phyloP scores from a whole-genome alignment of 148 eudicot genomes.

The Hydrangea macrophylla region DNA sequence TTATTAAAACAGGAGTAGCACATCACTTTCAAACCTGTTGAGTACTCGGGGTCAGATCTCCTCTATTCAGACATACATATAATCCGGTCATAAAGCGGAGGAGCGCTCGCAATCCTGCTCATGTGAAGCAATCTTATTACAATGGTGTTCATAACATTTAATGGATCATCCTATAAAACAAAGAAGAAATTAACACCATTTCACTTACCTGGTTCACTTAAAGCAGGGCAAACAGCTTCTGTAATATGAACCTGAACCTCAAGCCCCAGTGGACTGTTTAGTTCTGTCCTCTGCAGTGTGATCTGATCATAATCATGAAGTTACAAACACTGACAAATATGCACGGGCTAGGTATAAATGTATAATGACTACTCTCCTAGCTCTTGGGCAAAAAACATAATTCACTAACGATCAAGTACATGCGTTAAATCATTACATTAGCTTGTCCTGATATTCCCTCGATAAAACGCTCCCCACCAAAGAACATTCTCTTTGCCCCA shows the following conservation, averaged over 20 bases:
- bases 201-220: slow-evolving; percentile 90
- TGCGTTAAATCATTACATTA: slow-evolving; percentile 47
- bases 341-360: background rate
- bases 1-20: background rate
- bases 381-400: slow-evolving; percentile 3
- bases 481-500: slow-evolving; percentile 89
- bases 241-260: slow-evolving; percentile 82
- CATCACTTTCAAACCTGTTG: slow-evolving; percentile 50
- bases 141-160: slow-evolving; percentile 7
- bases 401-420: slow-evolving; percentile 10
- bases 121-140: slow-evolving; percentile 13
- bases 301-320: slow-evolving; percentile 47
- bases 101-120: slow-evolving; percentile 88
- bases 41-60: slow-evolving; percentile 72
- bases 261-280: slow-evolving; percentile 86
- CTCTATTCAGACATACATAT: slow-evolving; percentile 88
- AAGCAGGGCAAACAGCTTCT: slow-evolving; percentile 94
- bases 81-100: slow-evolving; percentile 93
- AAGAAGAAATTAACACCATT: background rate
- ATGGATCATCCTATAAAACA: background rate
- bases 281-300: slow-evolving; percentile 83
- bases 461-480: slow-evolving; percentile 95
- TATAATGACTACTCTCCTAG: background rate
- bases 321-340: background rate
- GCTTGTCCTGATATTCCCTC: slow-evolving; percentile 98